Conservation (phyloP, 495 filamentous ascomycete species). For the Sordaria brevicollis region DNA sequence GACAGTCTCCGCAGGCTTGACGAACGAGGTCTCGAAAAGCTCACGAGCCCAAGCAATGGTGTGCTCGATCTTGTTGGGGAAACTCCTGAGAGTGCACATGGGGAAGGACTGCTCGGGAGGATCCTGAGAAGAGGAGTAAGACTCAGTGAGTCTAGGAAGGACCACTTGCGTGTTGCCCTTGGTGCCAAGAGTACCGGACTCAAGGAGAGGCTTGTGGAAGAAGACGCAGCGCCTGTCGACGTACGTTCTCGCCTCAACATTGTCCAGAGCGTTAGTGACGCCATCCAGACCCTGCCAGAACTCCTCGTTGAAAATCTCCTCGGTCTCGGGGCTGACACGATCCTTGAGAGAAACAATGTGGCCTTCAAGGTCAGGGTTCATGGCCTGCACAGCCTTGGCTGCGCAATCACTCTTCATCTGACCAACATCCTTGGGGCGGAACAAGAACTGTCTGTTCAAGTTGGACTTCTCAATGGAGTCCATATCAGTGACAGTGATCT, state of each 20-base stretch:
- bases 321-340: slow-evolving; percentile 84
- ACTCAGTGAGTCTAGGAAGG: slow-evolving; percentile 83
- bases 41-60: slow-evolving; percentile 98
- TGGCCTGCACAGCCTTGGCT: slow-evolving; percentile 72
- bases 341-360: slow-evolving; percentile 81
- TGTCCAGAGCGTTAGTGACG: slow-evolving; percentile 95
- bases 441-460: slow-evolving; percentile 94
- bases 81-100: slow-evolving; percentile 95
- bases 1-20: slow-evolving; percentile 85
- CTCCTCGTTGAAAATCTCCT: slow-evolving; percentile 86
- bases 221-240: slow-evolving; percentile 97
- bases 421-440: slow-evolving; percentile 88
- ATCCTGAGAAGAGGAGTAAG: slow-evolving; percentile 97
- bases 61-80: slow-evolving; percentile 98
- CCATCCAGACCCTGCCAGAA: slow-evolving; percentile 91
- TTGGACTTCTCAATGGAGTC: slow-evolving; percentile 99
- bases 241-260: slow-evolving; percentile 94
- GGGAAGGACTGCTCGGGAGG: slow-evolving; percentile 98
- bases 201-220: slow-evolving; percentile 93
- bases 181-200: slow-evolving; percentile 94
- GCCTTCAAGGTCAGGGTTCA: slow-evolving; percentile 87
- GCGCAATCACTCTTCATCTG: slow-evolving; percentile 96
- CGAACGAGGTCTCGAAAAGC: slow-evolving; percentile 87
- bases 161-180: slow-evolving; percentile 98
- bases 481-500: slow-evolving; percentile 91